Percentiles rank a stretch among this genome's conserved stretches.
Conservation (phyloP, 2,329 filamentous ascomycete species). For the Diatrype stigma region DNA sequence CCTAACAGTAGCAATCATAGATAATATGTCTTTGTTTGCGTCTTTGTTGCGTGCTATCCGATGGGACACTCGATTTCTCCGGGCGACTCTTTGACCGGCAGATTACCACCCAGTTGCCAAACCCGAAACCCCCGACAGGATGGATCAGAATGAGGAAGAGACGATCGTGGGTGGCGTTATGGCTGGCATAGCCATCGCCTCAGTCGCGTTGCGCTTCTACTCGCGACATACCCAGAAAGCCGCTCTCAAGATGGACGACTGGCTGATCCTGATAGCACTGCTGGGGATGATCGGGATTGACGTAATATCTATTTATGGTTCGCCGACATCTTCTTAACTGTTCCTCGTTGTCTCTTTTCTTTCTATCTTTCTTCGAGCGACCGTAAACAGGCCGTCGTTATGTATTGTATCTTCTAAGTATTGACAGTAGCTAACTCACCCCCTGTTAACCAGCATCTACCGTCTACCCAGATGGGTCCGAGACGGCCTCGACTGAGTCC, state of each 20-base stretch:
- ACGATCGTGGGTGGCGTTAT: constrained; percentile 1
- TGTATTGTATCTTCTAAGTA: not conserved
- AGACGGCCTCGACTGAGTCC: not conserved
- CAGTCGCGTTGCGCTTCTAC: constrained; percentile 12
- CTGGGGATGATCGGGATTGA: constrained; percentile 5
- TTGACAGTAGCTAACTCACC: not conserved
- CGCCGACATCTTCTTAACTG: not conserved
- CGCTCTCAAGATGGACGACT: constrained; percentile 12
- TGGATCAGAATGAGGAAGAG: not conserved
- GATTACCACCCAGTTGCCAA: too few relatives aligned
- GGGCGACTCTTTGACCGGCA: too few relatives aligned
- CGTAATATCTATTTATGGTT: constrained; percentile 9
- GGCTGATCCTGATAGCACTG: constrained; percentile 10
- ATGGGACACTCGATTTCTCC: too few relatives aligned
- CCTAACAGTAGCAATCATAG: too few relatives aligned
- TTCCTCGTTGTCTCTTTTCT: not conserved
- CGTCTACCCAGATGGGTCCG: constrained; percentile 1
- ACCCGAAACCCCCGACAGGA: not conserved
- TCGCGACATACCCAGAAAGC: constrained; percentile 4
- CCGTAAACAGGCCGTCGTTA: not conserved
- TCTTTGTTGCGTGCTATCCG: too few relatives aligned
- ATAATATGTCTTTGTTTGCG: too few relatives aligned
- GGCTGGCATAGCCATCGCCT: constrained; percentile 6
- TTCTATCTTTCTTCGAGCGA: not conserved
- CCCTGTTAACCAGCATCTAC: constrained; percentile 1